Percentiles rank a stretch among this genome's conserved stretches.
Conservation (phyloP, 306 rosid species). For the Cicer chorassanicum region DNA sequence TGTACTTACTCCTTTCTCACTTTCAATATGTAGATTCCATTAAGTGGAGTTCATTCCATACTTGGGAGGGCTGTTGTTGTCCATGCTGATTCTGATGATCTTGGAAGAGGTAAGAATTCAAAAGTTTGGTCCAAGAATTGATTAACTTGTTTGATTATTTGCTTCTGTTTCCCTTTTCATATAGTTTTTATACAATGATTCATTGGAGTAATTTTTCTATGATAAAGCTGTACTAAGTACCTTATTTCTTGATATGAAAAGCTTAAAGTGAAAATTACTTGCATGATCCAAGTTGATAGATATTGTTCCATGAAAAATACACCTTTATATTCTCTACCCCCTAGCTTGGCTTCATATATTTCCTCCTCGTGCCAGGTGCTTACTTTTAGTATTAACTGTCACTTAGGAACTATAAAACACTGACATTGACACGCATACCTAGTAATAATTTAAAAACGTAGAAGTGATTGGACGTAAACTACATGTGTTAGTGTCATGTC, state of each 20-base stretch:
- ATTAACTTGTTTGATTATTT: slow-evolving; percentile 17
- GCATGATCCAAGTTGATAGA: neutral
- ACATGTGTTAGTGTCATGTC: too few relatives aligned
- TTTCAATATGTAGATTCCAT: slow-evolving; percentile 56
- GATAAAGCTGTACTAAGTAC: neutral
- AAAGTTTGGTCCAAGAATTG: slow-evolving; percentile 30
- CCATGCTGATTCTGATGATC: slow-evolving; percentile 83
- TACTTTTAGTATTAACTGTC: neutral
- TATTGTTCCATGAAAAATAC: slow-evolving; percentile 1
- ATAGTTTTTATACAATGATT: neutral
- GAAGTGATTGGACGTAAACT: too few relatives aligned
- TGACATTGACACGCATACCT: too few relatives aligned
- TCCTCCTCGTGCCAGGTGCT: neutral
- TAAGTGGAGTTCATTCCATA: slow-evolving; percentile 66
- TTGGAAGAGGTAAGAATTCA: slow-evolving; percentile 62
- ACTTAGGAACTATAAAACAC: neutral
- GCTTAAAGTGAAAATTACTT: slow-evolving; percentile 2
- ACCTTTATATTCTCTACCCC: slow-evolving; percentile 4
- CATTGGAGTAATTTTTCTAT: neutral
- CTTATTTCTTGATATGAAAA: slow-evolving; percentile 5
- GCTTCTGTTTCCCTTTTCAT: slow-evolving; percentile 15
- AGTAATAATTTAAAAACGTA: too few relatives aligned
- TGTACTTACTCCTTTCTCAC: neutral
- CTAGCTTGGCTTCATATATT: slow-evolving; percentile 9
- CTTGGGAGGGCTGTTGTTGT: slow-evolving; percentile 74